Conservation (phyloP, 2,329 filamentous ascomycete genomes). For the Diplodia mutila region DNA sequence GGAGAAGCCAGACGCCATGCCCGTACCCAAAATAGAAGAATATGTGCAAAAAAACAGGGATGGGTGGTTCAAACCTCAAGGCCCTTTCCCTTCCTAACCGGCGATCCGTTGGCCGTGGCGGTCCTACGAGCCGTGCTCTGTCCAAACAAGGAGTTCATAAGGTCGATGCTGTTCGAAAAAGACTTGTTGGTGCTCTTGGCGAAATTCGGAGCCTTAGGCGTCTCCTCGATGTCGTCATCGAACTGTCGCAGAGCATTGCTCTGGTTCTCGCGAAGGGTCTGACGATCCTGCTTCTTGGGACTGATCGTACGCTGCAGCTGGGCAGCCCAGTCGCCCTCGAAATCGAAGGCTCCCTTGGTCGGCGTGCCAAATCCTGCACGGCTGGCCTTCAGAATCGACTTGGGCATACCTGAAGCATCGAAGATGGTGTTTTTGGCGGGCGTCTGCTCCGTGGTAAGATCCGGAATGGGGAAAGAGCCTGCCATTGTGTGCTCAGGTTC, state of each 20-base stretch:
- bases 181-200: constrained; percentile 51
- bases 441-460: constrained; percentile 76
- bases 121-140: constrained; percentile 43
- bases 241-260: constrained; percentile 59
- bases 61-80: constrained; percentile 83
- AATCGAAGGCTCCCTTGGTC: constrained; percentile 56
- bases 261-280: constrained; percentile 69
- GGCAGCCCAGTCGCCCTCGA: constrained; percentile 87
- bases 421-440: constrained; percentile 37
- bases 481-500: constrained; percentile 73
- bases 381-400: constrained; percentile 54
- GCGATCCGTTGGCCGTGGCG: constrained; percentile 35
- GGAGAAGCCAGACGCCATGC: constrained; percentile 23
- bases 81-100: constrained; percentile 63
- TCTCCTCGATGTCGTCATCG: constrained; percentile 41
- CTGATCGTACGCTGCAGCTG: constrained; percentile 94
- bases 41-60: constrained; percentile 38
- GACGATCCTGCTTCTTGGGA: constrained; percentile 87
- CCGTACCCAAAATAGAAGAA: constrained; percentile 25
- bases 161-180: constrained; percentile 83
- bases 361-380: constrained; percentile 53
- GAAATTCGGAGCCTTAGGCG: constrained; percentile 32
- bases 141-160: constrained; percentile 94
- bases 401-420: constrained; percentile 45
- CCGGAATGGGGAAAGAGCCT: constrained; percentile 73